Evolutionary conservation across 345 rosid genomes (phyloP), one percentile per base, ranked within the genome.

Genomic region (Brassica cretica): DNA sequence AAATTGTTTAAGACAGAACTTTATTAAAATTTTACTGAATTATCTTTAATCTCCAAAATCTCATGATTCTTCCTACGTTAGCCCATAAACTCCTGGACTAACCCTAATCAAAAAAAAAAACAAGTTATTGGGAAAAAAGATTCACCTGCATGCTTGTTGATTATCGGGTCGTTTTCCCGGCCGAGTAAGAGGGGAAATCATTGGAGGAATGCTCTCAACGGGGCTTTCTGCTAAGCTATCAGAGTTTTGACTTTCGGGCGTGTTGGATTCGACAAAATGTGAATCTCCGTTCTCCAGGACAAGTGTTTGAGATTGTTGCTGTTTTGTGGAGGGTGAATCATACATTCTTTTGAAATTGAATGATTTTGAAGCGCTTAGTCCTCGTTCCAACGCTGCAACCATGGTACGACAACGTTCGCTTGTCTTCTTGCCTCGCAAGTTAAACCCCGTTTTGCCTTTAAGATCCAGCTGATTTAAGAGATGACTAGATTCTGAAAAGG

Each of bases 321-420:
- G 27, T 49, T 83, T 86, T 53, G 84, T 68, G 6, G 82, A 78
- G 2, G 89, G 80, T 63, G 69, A 76, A 2, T 87, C 93, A 60
- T 76, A 81, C 87, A 87, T 85, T 75, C 74, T 82, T 70, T 76
- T 85, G 56, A 84, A 51, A 25, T 73, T 44, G 78, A 86, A 85
- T 46, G 97, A 88, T 79, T 62, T 85, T 1, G 87, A 85, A 74
- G 78, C 73, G 86, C 86, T 89, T 8, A 56, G 72, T 63, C 84
- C 84, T n/a, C 84, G 88, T 37, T 83, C 84, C 35, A 90, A 80
- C 53, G 96, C 84, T 60, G 85, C 84, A 74, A 90, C 93, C 96
- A 93, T 93, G 72, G 76, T 80, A 75, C 83, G 75, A 74, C 78
- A 74, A 74, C 75, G 82, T 74, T 79, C 82, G 51, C 78, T 74